A percentile compares a stretch with the other conserved stretches of the same genome.
These are phyloP conservation scores for Endothia cerciana DNA, from an alignment of 2,329 filamentous ascomycete genomes.

Conservation along the genomic window DNA sequence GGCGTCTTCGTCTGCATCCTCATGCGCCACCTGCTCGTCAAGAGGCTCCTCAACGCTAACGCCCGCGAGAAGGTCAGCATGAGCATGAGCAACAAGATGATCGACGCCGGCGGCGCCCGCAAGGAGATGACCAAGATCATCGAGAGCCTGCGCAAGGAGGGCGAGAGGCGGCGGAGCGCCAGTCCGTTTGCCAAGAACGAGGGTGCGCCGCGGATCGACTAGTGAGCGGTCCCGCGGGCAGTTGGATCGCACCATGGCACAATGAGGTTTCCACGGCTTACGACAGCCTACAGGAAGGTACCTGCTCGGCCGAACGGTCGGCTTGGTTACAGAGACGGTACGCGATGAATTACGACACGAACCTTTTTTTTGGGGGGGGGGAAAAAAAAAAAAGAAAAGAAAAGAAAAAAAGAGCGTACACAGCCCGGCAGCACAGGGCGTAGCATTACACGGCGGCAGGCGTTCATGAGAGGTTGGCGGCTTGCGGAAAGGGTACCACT, in stretches of 20 bases:
- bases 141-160: slow-evolving; percentile 83
- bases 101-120: slow-evolving; percentile 78
- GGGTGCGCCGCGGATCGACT: slow-evolving; percentile 50
- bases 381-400: background rate
- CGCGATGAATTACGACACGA: background rate
- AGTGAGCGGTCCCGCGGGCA: slow-evolving; percentile 28
- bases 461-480: slow-evolving; percentile 3
- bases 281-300: background rate
- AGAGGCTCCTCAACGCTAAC: slow-evolving; percentile 77
- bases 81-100: slow-evolving; percentile 84
- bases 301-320: no score
- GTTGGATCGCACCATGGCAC: background rate
- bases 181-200: slow-evolving; percentile 40
- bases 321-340: background rate
- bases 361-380: no score
- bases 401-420: background rate
- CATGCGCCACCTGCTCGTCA: slow-evolving; percentile 92
- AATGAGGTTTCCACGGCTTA: background rate
- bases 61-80: slow-evolving; percentile 88
- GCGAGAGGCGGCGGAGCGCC: slow-evolving; percentile 68
- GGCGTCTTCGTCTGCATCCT: slow-evolving; percentile 94
- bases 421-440: background rate
- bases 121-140: slow-evolving; percentile 94
- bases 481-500: slow-evolving; percentile 1
- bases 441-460: slow-evolving; percentile 1